phyloP scores from a whole-genome alignment of 805 yeast genomes.

The Metschnikowia aberdeeniae region DNA sequence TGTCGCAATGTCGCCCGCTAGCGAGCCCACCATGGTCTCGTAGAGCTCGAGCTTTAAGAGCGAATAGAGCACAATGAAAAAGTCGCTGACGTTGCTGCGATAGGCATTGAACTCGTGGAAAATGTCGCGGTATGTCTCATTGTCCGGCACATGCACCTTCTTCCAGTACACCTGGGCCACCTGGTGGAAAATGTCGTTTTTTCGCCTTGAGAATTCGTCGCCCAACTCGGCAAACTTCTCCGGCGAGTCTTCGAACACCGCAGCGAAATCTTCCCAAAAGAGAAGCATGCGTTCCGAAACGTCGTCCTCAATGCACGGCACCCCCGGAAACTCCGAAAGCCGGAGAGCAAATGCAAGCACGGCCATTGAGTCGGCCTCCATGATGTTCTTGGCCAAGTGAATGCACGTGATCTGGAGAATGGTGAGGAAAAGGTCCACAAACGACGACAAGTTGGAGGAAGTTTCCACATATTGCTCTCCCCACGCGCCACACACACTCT shows the following conservation, averaged over 20 bases:
- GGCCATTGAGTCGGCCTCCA: slow-evolving; percentile 30
- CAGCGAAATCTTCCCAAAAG: slow-evolving; percentile 69
- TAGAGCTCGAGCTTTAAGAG: slow-evolving; percentile 54
- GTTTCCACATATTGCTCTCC: slow-evolving; percentile 37
- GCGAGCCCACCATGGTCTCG: slow-evolving; percentile 29
- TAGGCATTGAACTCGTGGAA: slow-evolving; percentile 61
- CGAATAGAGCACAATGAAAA: slow-evolving; percentile 68
- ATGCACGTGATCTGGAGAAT: slow-evolving; percentile 47
- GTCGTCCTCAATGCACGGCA: slow-evolving; percentile 57
- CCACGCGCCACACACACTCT: slow-evolving; percentile 44
- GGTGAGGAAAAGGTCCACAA: slow-evolving; percentile 43
- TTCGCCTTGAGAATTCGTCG: slow-evolving; percentile 13
- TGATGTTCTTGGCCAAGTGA: slow-evolving; percentile 37
- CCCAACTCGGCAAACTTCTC: slow-evolving; percentile 18
- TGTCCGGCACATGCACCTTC: slow-evolving; percentile 50
- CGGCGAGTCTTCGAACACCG: slow-evolving; percentile 33
- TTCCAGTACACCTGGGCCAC: slow-evolving; percentile 65
- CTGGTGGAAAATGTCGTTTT: slow-evolving; percentile 41
- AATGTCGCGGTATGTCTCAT: slow-evolving; percentile 24
- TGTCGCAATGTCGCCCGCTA: not conserved
- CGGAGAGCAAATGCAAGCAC: slow-evolving; percentile 48
- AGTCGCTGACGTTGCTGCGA: slow-evolving; percentile 72
- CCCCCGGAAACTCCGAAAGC: slow-evolving; percentile 53
- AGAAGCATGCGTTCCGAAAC: slow-evolving; percentile 49
- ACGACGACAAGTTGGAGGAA: slow-evolving; percentile 22